Evolutionary conservation across 495 filamentous ascomycete genomes (phyloP), one percentile per base, ranked within the genome.

Genomic region (Hypoxylon perforatum): DNA sequence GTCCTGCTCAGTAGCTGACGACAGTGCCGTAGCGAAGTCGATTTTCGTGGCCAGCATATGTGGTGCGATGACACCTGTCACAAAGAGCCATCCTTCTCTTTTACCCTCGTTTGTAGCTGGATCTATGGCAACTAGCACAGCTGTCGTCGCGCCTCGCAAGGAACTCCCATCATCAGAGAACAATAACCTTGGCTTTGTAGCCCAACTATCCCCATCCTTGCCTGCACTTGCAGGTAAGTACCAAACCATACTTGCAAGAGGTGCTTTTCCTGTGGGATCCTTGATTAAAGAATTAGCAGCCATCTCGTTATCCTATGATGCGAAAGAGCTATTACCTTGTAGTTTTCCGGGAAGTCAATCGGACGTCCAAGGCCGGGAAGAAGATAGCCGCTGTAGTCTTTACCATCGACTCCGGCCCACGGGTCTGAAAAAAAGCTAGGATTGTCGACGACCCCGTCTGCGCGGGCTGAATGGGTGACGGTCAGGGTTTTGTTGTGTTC

Each of bases 341-440:
- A 70, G 1, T 68, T 78, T 11, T 61, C 39, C 1, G 52, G 46
- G 4, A 87, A 47, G 11, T 81, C 75, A 5, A 77, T 25, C 0
- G 73, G 76, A 44, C 78, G 74, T 11, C 78, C 65, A 14, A 88
- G 56, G 5, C 86, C 86, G 0, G 84, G 79, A 0, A 85, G 61
- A 0, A 89, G 67, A 38, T 84, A 85, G 0, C 87, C 86, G 50
- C 86, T 88, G 52, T 84, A 85, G 4, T 87, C 86, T 42, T 83
- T 87, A 5, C 80, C 85, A 61, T 87, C 82, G 35, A 78, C 62
- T 12, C 80, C 82, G 11, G 82, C 80, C 65, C 86, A 87, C 57
- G 79, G 78, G 44, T 82, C 79, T 1, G 65, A 45, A 46, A 81
- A 90, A 67, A 84, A 89, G 52, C 71, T 81, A 0, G 85, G 86